phyloP scores from a whole-genome alignment of 495 filamentous ascomycete genomes.

The Podospora australis region DNA sequence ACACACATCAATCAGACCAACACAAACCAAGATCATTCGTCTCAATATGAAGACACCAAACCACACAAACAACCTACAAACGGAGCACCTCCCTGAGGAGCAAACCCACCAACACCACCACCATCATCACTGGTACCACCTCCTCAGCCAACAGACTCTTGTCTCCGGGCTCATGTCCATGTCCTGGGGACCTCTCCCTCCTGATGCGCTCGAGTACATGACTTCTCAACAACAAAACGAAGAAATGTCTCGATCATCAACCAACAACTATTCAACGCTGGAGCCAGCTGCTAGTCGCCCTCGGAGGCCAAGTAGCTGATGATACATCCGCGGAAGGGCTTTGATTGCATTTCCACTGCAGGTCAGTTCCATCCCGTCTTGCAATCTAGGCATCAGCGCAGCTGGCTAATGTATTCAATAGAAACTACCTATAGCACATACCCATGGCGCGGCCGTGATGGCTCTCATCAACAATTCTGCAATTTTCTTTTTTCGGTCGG shows the following conservation, averaged over 20 bases:
- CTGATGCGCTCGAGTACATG: neutral
- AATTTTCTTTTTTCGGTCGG: no score
- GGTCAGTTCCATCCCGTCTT: neutral
- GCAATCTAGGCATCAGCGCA: no score
- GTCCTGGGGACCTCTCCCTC: neutral
- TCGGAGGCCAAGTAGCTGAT: neutral
- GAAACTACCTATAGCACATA: no score
- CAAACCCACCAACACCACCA: neutral
- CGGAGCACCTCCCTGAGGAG: neutral
- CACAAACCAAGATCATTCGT: neutral
- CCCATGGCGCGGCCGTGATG: no score
- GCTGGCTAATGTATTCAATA: no score
- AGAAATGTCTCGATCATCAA: neutral
- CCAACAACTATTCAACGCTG: neutral
- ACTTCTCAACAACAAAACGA: neutral
- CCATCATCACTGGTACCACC: neutral
- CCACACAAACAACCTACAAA: neutral
- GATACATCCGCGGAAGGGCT: neutral
- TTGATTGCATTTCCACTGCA: neutral
- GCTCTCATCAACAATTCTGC: no score
- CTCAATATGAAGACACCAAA: neutral
- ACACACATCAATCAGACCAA: neutral
- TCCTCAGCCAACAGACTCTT: conserved; percentile 2
- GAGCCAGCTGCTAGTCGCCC: neutral
- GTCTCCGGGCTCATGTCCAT: conserved; percentile 1